Evolutionary conservation across 495 filamentous ascomycete species (phyloP).

Genomic region (Penicillium bialowiezense): DNA sequence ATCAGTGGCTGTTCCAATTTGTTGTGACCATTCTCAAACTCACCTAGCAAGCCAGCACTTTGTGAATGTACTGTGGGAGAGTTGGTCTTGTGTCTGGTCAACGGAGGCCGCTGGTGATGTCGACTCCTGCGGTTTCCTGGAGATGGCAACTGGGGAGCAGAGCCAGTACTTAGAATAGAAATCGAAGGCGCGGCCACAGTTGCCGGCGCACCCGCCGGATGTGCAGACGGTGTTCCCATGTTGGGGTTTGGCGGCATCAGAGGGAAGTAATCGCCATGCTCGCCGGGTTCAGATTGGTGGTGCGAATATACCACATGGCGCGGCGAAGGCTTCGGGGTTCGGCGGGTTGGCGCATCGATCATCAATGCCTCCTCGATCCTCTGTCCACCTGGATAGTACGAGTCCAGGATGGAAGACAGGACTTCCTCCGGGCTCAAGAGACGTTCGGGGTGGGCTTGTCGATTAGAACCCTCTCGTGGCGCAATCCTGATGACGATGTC

Average conservation of each 20-base stretch:
- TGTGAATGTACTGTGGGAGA: constrained; percentile 68
- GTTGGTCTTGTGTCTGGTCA: constrained; percentile 70
- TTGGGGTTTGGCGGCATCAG: constrained; percentile 69
- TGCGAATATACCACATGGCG: constrained; percentile 56
- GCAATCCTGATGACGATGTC: constrained; percentile 72
- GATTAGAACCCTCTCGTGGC: constrained; percentile 44
- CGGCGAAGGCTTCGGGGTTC: constrained; percentile 83
- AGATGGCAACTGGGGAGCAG: constrained; percentile 78
- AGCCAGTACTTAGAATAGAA: constrained; percentile 73
- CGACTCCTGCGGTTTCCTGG: constrained; percentile 62
- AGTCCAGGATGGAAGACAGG: constrained; percentile 74
- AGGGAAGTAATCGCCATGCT: constrained; percentile 87
- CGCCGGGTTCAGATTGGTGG: constrained; percentile 60
- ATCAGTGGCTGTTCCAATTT: constrained; percentile 13
- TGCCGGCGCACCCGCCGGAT: constrained; percentile 37
- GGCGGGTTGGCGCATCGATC: constrained; percentile 79
- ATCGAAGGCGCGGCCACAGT: constrained; percentile 54
- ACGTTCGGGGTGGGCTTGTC: constrained; percentile 57
- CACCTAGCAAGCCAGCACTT: constrained; percentile 29
- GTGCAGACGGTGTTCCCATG: constrained; percentile 34
- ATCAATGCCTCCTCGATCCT: constrained; percentile 85
- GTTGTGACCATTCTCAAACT: not conserved
- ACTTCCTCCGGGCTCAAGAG: constrained; percentile 81
- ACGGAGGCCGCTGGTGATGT: constrained; percentile 38
- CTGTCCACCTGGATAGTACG: constrained; percentile 86